Evolutionary conservation across 495 filamentous ascomycete species (phyloP).

Genomic region (Darksidea phi): DNA sequence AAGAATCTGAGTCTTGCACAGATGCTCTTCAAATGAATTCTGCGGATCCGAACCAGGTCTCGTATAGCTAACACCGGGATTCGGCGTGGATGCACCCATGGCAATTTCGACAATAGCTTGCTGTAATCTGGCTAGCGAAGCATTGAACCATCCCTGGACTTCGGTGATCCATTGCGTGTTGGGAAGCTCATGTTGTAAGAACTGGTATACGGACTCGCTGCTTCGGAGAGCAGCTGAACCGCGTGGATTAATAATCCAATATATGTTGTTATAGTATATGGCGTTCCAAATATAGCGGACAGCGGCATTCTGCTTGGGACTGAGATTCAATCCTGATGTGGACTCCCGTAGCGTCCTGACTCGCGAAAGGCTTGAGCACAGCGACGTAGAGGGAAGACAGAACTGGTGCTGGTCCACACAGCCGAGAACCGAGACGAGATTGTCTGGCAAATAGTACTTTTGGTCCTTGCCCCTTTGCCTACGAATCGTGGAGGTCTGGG

Average conservation of each 20-base stretch:
- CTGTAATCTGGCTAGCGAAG: constrained; percentile 11
- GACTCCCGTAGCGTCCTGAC: background rate
- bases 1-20: constrained; percentile 1
- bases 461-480: background rate
- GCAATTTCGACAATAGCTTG: constrained; percentile 7
- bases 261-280: constrained; percentile 2
- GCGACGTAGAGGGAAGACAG: constrained; percentile 6
- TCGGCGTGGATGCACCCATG: background rate
- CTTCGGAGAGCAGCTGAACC: background rate
- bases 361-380: background rate
- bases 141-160: constrained; percentile 9
- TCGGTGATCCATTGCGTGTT: constrained; percentile 9
- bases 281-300: constrained; percentile 3
- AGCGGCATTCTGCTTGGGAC: background rate
- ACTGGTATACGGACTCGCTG: background rate
- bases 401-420: constrained; percentile 7
- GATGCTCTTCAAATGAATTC: background rate
- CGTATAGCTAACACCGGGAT: background rate
- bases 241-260: background rate
- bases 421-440: background rate
- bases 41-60: background rate
- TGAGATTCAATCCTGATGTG: background rate
- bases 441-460: constrained; percentile 2
- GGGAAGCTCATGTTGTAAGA: background rate
- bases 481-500: background rate